Evolutionary conservation across 139 green algal species (phyloP), one percentile per base, ranked within the genome.

Genomic region (Coccomyxa sp.): DNA sequence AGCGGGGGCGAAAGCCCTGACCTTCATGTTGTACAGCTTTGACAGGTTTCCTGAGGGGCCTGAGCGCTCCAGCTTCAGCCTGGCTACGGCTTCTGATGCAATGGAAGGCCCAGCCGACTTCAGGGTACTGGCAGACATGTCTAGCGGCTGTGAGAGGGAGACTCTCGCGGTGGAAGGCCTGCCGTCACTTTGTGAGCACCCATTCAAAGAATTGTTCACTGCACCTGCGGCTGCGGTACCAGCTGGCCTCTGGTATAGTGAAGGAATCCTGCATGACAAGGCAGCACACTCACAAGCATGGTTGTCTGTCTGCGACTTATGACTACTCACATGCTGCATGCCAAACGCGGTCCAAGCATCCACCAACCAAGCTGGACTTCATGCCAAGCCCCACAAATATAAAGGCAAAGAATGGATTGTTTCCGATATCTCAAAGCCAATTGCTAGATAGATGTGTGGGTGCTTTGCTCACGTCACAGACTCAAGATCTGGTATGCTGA

Each of bases 401-500:
- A 64, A 6, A 64, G 50, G 2, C 5, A 64, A 64, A 22, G 5
- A 64, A 64, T 31, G 3, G 27, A 64, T 18, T 64, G 5, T 18
- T 22, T n/a, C n/a, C n/a, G n/a, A n/a, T n/a, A n/a, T n/a, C n/a
- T n/a, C n/a, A n/a, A n/a, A n/a, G n/a, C n/a, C n/a, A n/a, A n/a
- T n/a, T n/a, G n/a, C n/a, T n/a, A n/a, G n/a, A n/a, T n/a, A n/a
- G n/a, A n/a, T n/a, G n/a, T n/a, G n/a, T n/a, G n/a, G n/a, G n/a
- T n/a, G n/a, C n/a, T n/a, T n/a, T n/a, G 35, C 44, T 36, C 55
- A 79, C 75, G 37, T 55, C 34, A 79, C 75, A 39, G 37, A 54
- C 0, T 38, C 18, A 7, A 55, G 55, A 39, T 79, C 75, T 8
- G 74, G 74, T 34, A 64, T 73, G 9, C 35, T n/a, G 6, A 79